These are phyloP conservation scores for Fusarium pseudograminearum DNA, from an alignment of 2,329 filamentous ascomycete genomes.

Conservation along the genomic window DNA sequence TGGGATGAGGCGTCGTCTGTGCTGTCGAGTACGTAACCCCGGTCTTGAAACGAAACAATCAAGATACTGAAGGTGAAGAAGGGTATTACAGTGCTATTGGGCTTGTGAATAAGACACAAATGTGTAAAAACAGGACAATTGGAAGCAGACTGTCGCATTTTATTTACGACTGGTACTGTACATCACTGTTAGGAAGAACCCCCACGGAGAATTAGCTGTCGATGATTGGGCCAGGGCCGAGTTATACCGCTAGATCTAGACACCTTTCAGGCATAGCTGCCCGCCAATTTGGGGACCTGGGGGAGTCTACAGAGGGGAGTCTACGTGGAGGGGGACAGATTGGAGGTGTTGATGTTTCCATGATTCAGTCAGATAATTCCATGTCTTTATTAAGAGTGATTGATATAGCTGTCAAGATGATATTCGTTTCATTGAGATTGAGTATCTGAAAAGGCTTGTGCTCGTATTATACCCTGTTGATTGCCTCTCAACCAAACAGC, in stretches of 20 bases:
- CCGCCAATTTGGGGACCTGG: slow-evolving; percentile 26
- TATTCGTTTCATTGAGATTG: too few relatives aligned
- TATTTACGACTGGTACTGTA: slow-evolving; percentile 15
- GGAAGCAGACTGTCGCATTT: slow-evolving; percentile 19
- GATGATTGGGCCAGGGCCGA: slow-evolving; percentile 41
- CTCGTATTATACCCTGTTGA: background rate
- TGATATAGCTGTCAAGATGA: too few relatives aligned
- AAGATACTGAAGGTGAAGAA: background rate
- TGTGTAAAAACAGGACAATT: slow-evolving; percentile 1
- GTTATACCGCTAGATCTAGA: slow-evolving; percentile 40
- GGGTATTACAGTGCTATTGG: background rate
- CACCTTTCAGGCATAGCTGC: slow-evolving; percentile 36
- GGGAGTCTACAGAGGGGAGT: background rate
- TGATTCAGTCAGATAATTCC: background rate
- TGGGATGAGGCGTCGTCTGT: slow-evolving; percentile 20
- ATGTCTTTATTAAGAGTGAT: background rate
- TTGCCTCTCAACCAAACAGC: slow-evolving; percentile 38
- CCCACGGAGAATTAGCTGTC: slow-evolving; percentile 35
- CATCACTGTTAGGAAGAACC: slow-evolving; percentile 35
- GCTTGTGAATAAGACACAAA: background rate
- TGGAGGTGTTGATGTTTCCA: background rate
- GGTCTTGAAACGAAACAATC: background rate
- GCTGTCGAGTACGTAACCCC: background rate
- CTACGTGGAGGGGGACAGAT: background rate
- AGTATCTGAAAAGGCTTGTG: background rate